Evolutionary conservation across 129 eudicot genomes (phyloP), one percentile per base, ranked within the genome.

Genomic region (Helichrysum umbraculigerum): DNA sequence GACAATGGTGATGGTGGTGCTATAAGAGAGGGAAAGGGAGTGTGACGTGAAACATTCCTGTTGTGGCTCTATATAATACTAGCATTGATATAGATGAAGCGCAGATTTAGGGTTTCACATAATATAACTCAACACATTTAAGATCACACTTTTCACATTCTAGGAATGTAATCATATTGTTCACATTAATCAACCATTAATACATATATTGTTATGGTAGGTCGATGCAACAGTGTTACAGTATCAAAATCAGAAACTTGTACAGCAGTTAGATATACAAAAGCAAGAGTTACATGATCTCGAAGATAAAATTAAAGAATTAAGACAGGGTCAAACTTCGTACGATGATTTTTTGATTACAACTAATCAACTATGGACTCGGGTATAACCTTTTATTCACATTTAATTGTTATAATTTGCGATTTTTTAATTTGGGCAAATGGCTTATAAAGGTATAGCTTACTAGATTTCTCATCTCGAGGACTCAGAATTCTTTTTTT

Each of bases 201-300:
- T 47, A 14, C 17, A 47, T 47, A 47, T 47, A 47, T 47, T 47
- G 47, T 60, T 66, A 32, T 78, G 81, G 79, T 86, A 94, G 99
- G 97, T 91, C 76, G 97, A 91, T 86, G 97, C 96, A 61, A 86
- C 96, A 72, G 94, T 86, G 76, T 89, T 95, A 47, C 99, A 95
- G 86, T 82, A 86, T 81, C 96, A 91, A 81, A 95, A 95, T 85
- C 99, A 95, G 73, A 87, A 86, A 76, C 96, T 95, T 22, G 97
- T 95, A 65, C 97, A 95, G 76, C 97, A 91, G 78, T 79, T 95
- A 81, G 99, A 95, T 41, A 79, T 69, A 51, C 97, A 91, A 86
- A 95, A 87, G 89, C 92, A 91, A 58, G 90, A 91, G 75, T 75
- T 95, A 71, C 96, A 91, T 79, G 96, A 85, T 74, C 92, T 91